These are phyloP conservation scores for Tetracladium setigerum DNA, from an alignment of 495 filamentous ascomycete species.

Conservation along the genomic window DNA sequence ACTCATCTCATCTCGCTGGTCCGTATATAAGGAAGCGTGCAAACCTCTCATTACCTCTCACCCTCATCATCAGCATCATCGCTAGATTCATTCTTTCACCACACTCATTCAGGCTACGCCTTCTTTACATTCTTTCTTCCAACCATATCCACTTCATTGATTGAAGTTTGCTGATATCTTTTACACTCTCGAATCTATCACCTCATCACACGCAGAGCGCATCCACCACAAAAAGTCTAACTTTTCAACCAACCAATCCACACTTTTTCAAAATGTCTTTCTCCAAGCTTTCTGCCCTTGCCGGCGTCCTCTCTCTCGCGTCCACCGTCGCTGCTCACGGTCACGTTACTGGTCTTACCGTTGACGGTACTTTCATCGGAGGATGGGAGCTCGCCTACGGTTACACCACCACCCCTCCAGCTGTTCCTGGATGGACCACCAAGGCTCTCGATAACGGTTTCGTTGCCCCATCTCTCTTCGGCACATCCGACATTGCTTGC, in stretches of 20 bases:
- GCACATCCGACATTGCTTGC: slow-evolving; percentile 42
- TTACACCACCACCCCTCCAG: slow-evolving; percentile 29
- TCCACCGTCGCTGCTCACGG: slow-evolving; percentile 50
- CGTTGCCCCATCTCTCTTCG: slow-evolving; percentile 40
- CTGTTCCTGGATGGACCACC: slow-evolving; percentile 47
- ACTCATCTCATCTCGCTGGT: too few relatives aligned
- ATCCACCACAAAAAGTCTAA: background rate
- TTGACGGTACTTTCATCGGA: slow-evolving; percentile 38
- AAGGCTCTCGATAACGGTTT: slow-evolving; percentile 51
- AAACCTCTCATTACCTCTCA: slow-evolving; percentile 1
- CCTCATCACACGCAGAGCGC: slow-evolving; percentile 6
- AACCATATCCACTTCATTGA: slow-evolving; percentile 17
- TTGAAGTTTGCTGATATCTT: slow-evolving; percentile 16
- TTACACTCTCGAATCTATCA: background rate
- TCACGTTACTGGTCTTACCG: slow-evolving; percentile 49
- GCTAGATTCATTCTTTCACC: slow-evolving; percentile 1
- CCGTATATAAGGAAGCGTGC: too few relatives aligned
- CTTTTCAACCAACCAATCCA: background rate
- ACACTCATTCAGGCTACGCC: slow-evolving; percentile 4
- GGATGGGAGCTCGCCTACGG: slow-evolving; percentile 23
- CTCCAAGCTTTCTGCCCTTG: slow-evolving; percentile 35
- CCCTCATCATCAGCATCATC: background rate
- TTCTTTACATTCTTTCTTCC: slow-evolving; percentile 8
- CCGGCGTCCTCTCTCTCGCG: slow-evolving; percentile 33
- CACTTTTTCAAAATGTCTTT: slow-evolving; percentile 15